Evolutionary conservation across 805 yeast genomes (phyloP).

Genomic region (Spathaspora sp.): DNA sequence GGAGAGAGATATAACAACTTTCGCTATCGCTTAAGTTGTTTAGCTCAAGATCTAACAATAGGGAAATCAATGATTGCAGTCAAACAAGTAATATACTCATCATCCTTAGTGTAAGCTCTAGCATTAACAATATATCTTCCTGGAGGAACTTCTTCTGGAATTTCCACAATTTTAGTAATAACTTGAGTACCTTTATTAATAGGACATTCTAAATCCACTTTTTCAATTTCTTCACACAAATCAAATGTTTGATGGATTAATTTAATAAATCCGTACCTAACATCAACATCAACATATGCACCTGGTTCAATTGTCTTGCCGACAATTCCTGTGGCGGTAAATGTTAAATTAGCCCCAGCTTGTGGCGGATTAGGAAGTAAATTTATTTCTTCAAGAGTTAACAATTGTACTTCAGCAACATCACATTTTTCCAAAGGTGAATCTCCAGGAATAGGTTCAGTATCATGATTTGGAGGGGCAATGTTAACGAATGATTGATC

Average conservation of each 20-base stretch:
- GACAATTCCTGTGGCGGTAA: conserved; percentile 69
- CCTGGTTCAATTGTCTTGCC: conserved; percentile 65
- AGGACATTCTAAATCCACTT: conserved; percentile 87
- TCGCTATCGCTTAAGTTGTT: too few relatives aligned
- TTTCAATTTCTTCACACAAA: conserved; percentile 80
- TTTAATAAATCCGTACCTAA: conserved; percentile 86
- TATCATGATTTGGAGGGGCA: conserved; percentile 17
- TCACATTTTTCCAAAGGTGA: conserved; percentile 85
- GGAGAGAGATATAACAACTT: too few relatives aligned
- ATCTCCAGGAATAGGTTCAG: conserved; percentile 77
- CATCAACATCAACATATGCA: conserved; percentile 92
- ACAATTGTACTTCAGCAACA: conserved; percentile 54
- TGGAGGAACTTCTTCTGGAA: conserved; percentile 93
- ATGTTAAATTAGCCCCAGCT: conserved; percentile 79
- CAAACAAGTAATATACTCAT: conserved; percentile 78
- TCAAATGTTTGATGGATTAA: conserved; percentile 88
- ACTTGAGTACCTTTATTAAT: conserved; percentile 63
- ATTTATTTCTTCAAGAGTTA: conserved; percentile 56
- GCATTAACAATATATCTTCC: conserved; percentile 87
- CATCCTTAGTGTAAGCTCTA: conserved; percentile 84
- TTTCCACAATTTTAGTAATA: conserved; percentile 68
- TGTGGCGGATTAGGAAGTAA: conserved; percentile 85
- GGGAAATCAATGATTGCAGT: conserved; percentile 67
- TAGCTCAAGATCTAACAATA: conserved; percentile 12
- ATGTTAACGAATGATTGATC: background rate